A percentile compares a stretch with the other conserved stretches of the same genome.
Evolutionary conservation across 257 asterid genomes (phyloP).

Genomic region (Coffea canephora): DNA sequence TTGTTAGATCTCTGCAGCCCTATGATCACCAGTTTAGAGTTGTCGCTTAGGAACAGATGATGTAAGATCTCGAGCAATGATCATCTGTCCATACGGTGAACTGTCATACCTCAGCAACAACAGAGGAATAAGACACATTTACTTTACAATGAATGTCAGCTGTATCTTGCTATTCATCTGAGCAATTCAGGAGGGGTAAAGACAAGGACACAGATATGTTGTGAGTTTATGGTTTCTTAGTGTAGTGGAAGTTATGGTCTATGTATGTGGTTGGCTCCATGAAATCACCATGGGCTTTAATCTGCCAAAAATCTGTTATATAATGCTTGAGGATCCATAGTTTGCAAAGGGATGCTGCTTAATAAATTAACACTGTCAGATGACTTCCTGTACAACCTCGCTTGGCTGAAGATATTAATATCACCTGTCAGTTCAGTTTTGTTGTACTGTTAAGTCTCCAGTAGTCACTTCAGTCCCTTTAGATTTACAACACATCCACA

Average conservation of each 20-base stretch:
- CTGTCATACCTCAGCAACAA: not conserved
- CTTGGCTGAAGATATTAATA: no score
- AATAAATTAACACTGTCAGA: not conserved
- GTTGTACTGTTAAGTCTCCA: not conserved
- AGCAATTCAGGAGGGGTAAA: not conserved
- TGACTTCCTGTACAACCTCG: not conserved
- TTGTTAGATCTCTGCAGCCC: not conserved
- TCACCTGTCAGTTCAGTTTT: not conserved
- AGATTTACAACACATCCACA: not conserved
- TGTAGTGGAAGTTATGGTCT: not conserved
- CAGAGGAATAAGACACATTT: not conserved
- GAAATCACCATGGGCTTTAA: not conserved
- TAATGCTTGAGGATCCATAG: not conserved
- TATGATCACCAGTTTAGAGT: not conserved
- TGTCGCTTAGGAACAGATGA: not conserved
- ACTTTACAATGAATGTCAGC: not conserved
- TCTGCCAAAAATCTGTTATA: not conserved
- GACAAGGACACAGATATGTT: not conserved
- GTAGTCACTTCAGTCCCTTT: not conserved
- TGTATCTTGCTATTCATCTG: not conserved
- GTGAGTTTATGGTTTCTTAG: not conserved
- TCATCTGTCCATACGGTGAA: not conserved
- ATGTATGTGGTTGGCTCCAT: not conserved
- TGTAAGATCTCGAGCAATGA: not conserved
- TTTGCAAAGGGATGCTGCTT: not conserved